These are phyloP conservation scores for Aspergillus amoenus DNA, from an alignment of 2,329 filamentous ascomycete genomes.

Conservation along the genomic window DNA sequence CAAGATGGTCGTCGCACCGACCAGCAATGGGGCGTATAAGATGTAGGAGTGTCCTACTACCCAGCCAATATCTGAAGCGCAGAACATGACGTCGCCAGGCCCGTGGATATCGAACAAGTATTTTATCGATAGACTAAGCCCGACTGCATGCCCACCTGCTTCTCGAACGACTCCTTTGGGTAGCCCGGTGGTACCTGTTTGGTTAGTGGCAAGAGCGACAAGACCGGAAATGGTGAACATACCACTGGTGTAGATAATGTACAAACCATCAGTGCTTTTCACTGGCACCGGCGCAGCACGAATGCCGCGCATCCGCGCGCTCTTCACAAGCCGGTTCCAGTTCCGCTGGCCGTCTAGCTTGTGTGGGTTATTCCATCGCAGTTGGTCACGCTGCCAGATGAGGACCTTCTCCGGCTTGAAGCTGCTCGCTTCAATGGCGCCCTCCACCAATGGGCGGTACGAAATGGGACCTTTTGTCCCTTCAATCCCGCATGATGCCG, in stretches of 20 bases:
- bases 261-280: conserved; percentile 74
- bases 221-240: not conserved
- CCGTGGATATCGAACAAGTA: conserved; percentile 81
- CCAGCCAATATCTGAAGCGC: conserved; percentile 88
- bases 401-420: conserved; percentile 73
- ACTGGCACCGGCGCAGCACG: conserved; percentile 76
- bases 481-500: conserved; percentile 89
- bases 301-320: conserved; percentile 65
- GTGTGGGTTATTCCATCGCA: conserved; percentile 70
- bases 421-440: conserved; percentile 64
- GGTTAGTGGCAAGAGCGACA: not conserved
- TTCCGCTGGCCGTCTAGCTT: conserved; percentile 68
- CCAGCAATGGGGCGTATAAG: conserved; percentile 80
- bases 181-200: conserved; percentile 68
- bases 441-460: conserved; percentile 76
- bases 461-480: conserved; percentile 74
- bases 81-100: conserved; percentile 78
- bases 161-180: conserved; percentile 83
- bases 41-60: conserved; percentile 86
- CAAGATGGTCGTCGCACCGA: conserved; percentile 80
- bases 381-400: conserved; percentile 79
- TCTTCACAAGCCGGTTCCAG: conserved; percentile 76
- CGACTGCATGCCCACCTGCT: conserved; percentile 83
- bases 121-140: conserved; percentile 75
- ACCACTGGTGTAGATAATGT: conserved; percentile 84